Conservation (phyloP, 2,329 filamentous ascomycete genomes). For the Cercospora sojina region DNA sequence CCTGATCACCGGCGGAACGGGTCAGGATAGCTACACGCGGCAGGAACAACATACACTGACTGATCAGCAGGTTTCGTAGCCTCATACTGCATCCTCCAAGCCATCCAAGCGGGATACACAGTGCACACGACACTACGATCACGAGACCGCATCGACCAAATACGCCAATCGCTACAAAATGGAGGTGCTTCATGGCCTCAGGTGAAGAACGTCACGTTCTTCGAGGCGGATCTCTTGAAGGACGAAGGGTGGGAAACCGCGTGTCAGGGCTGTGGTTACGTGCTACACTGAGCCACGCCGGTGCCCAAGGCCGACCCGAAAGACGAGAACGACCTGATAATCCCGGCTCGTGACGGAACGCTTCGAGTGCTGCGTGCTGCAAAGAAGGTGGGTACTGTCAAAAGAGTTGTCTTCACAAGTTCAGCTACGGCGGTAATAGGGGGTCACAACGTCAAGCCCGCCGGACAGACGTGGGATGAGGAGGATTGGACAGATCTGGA, state of each 20-base stretch:
- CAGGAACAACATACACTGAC: not conserved
- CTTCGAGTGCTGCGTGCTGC: not conserved
- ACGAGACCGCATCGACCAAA: slow-evolving; percentile 24
- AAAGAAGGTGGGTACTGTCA: not conserved
- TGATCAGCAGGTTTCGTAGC: slow-evolving; percentile 40
- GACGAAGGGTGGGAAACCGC: not conserved
- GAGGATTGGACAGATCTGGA: not conserved
- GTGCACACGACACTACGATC: slow-evolving; percentile 37
- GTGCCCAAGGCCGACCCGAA: not conserved
- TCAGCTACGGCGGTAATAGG: not conserved
- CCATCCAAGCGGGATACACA: slow-evolving; percentile 33
- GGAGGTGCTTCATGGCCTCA: not conserved
- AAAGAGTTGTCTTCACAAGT: not conserved
- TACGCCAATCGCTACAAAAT: slow-evolving; percentile 28
- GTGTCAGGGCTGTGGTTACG: not conserved
- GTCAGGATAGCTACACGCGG: not conserved
- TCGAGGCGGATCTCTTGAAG: not conserved
- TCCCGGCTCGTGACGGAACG: not conserved
- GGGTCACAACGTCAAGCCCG: not conserved
- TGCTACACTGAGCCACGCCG: not conserved
- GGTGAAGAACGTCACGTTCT: not conserved
- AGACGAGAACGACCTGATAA: not conserved
- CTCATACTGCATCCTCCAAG: slow-evolving; percentile 32
- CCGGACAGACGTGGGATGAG: not conserved
- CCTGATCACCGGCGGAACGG: slow-evolving; percentile 53